Percentiles rank a stretch among this genome's conserved stretches.
Evolutionary conservation across 2,329 filamentous ascomycete species (phyloP).

Genomic region (Xylariales sp.): DNA sequence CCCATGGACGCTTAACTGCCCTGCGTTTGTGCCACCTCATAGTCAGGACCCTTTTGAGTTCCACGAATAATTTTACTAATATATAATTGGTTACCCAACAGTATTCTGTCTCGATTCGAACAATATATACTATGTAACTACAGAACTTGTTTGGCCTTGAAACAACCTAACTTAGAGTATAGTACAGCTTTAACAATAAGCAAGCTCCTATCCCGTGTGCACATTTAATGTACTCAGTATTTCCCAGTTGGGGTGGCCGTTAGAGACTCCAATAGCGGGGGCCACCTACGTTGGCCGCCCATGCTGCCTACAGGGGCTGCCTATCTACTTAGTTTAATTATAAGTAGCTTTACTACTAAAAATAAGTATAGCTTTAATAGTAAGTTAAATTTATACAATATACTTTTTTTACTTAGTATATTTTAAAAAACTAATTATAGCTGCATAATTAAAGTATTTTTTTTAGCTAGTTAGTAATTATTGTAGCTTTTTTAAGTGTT

Average conservation of each 20-base stretch:
- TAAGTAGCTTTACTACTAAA: too few species aligned
- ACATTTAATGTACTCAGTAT: background rate
- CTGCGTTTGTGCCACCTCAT: constrained; percentile 7
- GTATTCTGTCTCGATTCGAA: constrained; percentile 18
- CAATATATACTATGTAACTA: background rate
- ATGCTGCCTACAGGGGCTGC: too few species aligned
- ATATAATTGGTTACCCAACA: background rate
- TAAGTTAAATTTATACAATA: too few species aligned
- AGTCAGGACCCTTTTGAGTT: constrained; percentile 2
- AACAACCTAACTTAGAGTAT: background rate
- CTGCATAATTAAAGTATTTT: too few species aligned
- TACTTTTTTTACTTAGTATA: too few species aligned
- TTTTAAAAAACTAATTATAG: too few species aligned
- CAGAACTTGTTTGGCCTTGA: constrained; percentile 13
- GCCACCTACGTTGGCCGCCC: too few species aligned
- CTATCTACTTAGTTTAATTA: too few species aligned
- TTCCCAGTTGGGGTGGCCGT: constrained; percentile 14
- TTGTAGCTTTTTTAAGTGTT: too few species aligned
- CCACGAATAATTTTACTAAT: constrained; percentile 2
- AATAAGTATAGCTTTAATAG: too few species aligned
- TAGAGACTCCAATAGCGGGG: background rate
- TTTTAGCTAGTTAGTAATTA: too few species aligned
- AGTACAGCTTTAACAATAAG: background rate
- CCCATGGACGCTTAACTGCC: background rate
- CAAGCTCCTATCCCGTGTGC: too few species aligned